phyloP scores from a whole-genome alignment of 2,329 filamentous ascomycete species.

The Curvularia eragrostidis region DNA sequence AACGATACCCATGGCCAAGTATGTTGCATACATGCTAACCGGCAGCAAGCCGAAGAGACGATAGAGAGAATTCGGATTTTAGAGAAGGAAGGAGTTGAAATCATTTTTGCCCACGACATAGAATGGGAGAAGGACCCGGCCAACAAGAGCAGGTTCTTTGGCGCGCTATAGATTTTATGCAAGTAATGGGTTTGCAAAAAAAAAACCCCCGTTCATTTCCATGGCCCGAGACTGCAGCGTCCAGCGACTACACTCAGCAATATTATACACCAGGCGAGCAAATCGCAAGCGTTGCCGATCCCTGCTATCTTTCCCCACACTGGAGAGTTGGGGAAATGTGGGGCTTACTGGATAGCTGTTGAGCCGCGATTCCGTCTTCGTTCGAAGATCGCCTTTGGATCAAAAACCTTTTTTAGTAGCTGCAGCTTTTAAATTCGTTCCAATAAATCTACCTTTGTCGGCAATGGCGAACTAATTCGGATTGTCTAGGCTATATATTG shows the following conservation, averaged over 20 bases:
- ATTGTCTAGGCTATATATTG: not conserved
- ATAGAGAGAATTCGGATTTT: conserved; percentile 54
- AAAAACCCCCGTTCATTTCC: too few relatives aligned
- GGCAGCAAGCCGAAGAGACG: conserved; percentile 53
- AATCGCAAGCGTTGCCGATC: not conserved
- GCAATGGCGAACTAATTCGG: not conserved
- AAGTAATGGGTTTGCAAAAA: not conserved
- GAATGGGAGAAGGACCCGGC: conserved; percentile 54
- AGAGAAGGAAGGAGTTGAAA: conserved; percentile 54
- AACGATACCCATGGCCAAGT: conserved; percentile 54
- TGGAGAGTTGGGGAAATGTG: conserved; percentile 17
- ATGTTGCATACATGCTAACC: conserved; percentile 62
- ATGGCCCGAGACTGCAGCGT: not conserved
- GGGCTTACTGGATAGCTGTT: conserved; percentile 1
- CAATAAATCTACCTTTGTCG: not conserved
- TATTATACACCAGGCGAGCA: not conserved
- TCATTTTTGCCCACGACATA: conserved; percentile 61
- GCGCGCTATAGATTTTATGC: conserved; percentile 11
- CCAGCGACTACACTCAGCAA: not conserved
- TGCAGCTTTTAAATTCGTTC: not conserved
- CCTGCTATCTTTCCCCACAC: conserved; percentile 17
- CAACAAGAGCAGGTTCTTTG: conserved; percentile 41
- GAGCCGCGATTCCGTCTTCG: conserved; percentile 10
- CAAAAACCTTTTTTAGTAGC: not conserved
- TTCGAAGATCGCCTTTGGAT: not conserved